Evolutionary conservation across 2,329 filamentous ascomycete genomes (phyloP), one percentile per base, ranked within the genome.

Genomic region (Xylariaceae sp.): DNA sequence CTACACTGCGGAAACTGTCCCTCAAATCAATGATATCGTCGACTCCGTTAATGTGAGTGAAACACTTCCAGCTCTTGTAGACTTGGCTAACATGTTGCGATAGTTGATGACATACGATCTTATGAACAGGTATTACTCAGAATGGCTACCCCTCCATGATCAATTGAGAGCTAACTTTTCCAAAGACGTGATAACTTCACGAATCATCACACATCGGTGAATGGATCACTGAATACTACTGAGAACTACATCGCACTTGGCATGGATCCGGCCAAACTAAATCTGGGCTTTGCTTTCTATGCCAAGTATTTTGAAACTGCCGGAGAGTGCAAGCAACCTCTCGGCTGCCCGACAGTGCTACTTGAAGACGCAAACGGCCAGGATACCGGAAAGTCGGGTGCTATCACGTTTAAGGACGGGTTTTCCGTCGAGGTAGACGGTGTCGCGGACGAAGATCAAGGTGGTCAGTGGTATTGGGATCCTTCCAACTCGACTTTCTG

Each of bases 391-490:
- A 42, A 44, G 4, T 68, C 68, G 1, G 65, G 67, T 0, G 88
- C 85, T 59, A 62, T 67, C 14, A 72, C 69, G 12, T 84, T 86
- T 0, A 59, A 71, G 40, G 55, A 64, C 16, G 50, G 40, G 2
- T 42, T 55, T 3, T 29, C 53, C 0, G 55, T 58, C 21, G 49
- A 57, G 6, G 41, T 47, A 0, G 51, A 74, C 8, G 82, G 81
- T 1, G 59, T 60, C 37, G 80, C 79, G 22, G 85, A 89, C 52
- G 63, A 73, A 2, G 53, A 66, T 2, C 64, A 68, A 2, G 85
- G 84, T 17, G 86, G 83, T 0, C 76, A 82, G 60, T 88, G 84
- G 60, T 88, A 79, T 64, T 86, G 78, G 72, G 86, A 90, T 57
- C 48, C 60, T 52, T 67, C 4, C 70, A 79, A 53, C 66, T 75